Evolutionary conservation across 768 basidiomycete genomes (phyloP).

Genomic region (Agaricus sinodeliciosus): DNA sequence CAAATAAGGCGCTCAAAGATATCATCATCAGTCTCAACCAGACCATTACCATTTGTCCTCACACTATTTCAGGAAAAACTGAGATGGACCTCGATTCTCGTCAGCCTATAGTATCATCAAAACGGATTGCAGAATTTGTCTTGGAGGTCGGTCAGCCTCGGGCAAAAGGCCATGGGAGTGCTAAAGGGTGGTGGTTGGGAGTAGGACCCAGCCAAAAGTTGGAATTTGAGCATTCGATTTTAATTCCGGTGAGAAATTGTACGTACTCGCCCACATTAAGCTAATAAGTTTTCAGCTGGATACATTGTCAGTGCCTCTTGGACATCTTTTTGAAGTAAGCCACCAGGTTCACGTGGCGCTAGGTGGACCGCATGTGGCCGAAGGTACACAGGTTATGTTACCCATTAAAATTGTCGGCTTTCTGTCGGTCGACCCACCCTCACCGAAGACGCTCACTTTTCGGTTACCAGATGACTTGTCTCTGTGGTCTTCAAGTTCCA

Average conservation of each 20-base stretch:
- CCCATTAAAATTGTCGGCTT: conserved; percentile 80
- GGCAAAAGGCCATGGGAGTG: conserved; percentile 65
- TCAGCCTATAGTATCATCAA: conserved; percentile 53
- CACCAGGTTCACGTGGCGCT: conserved; percentile 65
- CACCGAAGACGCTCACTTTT: conserved; percentile 21
- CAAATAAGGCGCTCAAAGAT: conserved; percentile 59
- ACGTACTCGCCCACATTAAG: neutral
- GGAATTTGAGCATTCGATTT: conserved; percentile 63
- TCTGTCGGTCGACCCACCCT: conserved; percentile 80
- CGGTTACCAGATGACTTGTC: neutral
- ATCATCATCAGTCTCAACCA: conserved; percentile 59
- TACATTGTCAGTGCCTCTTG: conserved; percentile 60
- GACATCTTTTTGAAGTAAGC: conserved; percentile 68
- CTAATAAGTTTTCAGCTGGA: conserved; percentile 42
- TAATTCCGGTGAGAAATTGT: conserved; percentile 59
- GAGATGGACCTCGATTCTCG: conserved; percentile 50
- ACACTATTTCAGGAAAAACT: conserved; percentile 17
- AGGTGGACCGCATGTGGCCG: conserved; percentile 44
- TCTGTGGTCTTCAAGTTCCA: neutral
- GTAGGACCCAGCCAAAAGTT: conserved; percentile 54
- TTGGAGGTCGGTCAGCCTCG: conserved; percentile 63
- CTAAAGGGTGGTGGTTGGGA: conserved; percentile 88
- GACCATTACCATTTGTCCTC: conserved; percentile 56
- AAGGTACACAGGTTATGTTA: conserved; percentile 63
- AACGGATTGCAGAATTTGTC: conserved; percentile 57